These are phyloP conservation scores for Penicillium taxi DNA, from an alignment of 495 filamentous ascomycete species.

Conservation along the genomic window DNA sequence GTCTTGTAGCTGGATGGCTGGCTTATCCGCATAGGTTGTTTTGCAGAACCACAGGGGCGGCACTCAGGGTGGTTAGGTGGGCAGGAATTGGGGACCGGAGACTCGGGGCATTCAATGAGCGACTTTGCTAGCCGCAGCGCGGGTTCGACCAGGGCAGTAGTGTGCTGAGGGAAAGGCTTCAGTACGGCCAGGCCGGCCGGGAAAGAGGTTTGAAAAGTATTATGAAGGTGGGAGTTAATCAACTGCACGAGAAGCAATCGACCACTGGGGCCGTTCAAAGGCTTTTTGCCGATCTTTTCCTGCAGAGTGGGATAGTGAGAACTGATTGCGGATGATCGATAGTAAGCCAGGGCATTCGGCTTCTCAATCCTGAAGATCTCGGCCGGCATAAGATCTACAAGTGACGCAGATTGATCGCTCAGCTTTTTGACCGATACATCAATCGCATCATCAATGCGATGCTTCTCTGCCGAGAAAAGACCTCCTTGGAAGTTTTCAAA, in stretches of 20 bases:
- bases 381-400: slow-evolving; percentile 49
- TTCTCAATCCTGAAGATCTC: slow-evolving; percentile 59
- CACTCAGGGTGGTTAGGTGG: slow-evolving; percentile 74
- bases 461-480: slow-evolving; percentile 66
- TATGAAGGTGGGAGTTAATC: slow-evolving; percentile 81
- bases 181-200: slow-evolving; percentile 65
- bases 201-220: slow-evolving; percentile 76
- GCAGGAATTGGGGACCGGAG: slow-evolving; percentile 68
- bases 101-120: slow-evolving; percentile 63
- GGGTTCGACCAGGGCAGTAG: slow-evolving; percentile 60
- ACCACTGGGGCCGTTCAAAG: slow-evolving; percentile 50
- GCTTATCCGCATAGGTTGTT: slow-evolving; percentile 47
- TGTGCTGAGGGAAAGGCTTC: slow-evolving; percentile 65
- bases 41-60: slow-evolving; percentile 53
- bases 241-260: slow-evolving; percentile 58
- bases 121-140: slow-evolving; percentile 62
- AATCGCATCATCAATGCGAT: slow-evolving; percentile 56
- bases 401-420: slow-evolving; percentile 43
- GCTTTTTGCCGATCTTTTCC: slow-evolving; percentile 48
- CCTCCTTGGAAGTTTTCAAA: slow-evolving; percentile 66
- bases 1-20: slow-evolving; percentile 54
- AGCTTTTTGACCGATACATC: slow-evolving; percentile 54
- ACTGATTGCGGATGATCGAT: slow-evolving; percentile 54
- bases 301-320: slow-evolving; percentile 57
- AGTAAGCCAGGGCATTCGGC: slow-evolving; percentile 67